Conservation (phyloP, 73 alveolate genomes). For the Paramecium tetraurelia region DNA sequence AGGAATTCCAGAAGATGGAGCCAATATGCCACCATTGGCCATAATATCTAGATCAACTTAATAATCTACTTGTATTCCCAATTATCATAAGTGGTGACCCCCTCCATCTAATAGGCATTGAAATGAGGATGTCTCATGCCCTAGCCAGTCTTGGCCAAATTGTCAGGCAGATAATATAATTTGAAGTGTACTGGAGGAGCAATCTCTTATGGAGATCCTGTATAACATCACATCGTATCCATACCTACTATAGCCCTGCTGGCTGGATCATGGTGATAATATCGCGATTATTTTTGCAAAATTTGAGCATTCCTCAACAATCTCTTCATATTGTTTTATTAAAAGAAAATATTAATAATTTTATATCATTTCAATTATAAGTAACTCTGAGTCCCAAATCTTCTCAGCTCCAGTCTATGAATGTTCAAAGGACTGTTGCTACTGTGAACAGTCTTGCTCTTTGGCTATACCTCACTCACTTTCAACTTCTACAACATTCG, state of each 20-base stretch:
- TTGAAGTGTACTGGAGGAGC: slow-evolving; percentile 30
- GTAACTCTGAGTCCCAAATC: slow-evolving; percentile 7
- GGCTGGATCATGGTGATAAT: slow-evolving; percentile 32
- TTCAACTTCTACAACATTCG: not conserved
- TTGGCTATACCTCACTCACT: not conserved
- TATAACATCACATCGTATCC: not conserved
- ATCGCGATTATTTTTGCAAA: not conserved
- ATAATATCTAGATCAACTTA: not conserved
- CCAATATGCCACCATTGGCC: slow-evolving; percentile 48
- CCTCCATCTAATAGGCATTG: slow-evolving; percentile 8
- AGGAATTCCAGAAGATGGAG: not conserved
- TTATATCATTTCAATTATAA: not conserved
- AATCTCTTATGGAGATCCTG: not conserved
- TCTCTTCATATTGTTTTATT: not conserved
- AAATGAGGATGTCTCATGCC: slow-evolving; percentile 8
- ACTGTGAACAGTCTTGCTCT: not conserved
- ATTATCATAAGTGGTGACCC: slow-evolving; percentile 14
- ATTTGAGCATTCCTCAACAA: slow-evolving; percentile 4
- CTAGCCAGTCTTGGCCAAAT: not conserved
- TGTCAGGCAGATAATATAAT: not conserved
- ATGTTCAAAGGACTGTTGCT: not conserved
- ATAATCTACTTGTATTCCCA: slow-evolving; percentile 31
- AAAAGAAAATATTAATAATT: not conserved
- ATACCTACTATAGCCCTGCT: slow-evolving; percentile 7
- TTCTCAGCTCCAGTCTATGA: not conserved